These are phyloP conservation scores for Magnusiomyces tetraspermus DNA, from an alignment of 1,139 yeast genomes.

Conservation along the genomic window DNA sequence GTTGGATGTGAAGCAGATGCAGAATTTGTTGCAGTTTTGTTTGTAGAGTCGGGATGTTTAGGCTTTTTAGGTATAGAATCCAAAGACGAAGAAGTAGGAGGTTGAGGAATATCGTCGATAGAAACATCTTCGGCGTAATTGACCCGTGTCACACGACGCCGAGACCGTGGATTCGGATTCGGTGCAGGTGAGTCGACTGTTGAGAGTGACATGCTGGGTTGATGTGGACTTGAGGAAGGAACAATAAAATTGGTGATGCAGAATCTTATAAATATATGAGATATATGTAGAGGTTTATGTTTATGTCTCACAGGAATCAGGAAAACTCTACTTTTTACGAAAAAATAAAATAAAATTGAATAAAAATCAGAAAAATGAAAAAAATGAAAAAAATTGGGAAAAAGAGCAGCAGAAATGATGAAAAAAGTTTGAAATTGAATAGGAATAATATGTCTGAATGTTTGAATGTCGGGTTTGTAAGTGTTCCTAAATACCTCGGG, in stretches of 20 bases:
- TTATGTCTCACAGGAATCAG: no score
- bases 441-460: no score
- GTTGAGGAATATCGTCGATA: conserved; percentile 4
- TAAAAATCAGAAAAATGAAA: background rate
- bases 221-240: background rate
- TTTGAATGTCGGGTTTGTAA: no score
- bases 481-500: no score
- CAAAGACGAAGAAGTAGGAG: conserved; percentile 1
- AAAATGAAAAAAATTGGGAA: background rate
- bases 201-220: background rate
- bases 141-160: conserved; percentile 25
- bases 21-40: background rate
- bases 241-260: background rate
- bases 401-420: background rate
- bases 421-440: background rate
- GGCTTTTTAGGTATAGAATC: background rate
- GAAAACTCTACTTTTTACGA: no score
- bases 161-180: conserved; percentile 15
- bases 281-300: background rate
- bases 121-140: conserved; percentile 26
- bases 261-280: background rate
- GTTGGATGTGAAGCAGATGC: no score
- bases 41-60: background rate
- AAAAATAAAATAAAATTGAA: no score
- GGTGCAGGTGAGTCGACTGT: background rate